A percentile compares a stretch with the other conserved stretches of the same genome.
These are phyloP conservation scores for Diaporthe capsici DNA, from an alignment of 2,329 filamentous ascomycete genomes.

Conservation along the genomic window DNA sequence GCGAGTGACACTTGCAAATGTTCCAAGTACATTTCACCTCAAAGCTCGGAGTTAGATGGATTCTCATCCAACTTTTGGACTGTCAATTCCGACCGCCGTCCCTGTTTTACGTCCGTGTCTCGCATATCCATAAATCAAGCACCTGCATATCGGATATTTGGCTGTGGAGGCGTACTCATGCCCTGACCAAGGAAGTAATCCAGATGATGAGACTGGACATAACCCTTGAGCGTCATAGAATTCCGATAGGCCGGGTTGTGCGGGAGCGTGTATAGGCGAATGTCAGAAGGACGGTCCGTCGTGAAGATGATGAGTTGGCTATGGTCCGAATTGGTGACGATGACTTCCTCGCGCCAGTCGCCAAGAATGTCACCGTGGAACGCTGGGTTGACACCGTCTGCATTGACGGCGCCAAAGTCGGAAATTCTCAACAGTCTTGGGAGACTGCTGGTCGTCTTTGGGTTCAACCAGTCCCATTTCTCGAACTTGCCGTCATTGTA, in stretches of 20 bases:
- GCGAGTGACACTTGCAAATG: not conserved
- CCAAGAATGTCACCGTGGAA: conserved; percentile 3
- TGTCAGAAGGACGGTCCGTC: not conserved
- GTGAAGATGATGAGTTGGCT: not conserved
- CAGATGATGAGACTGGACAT: conserved; percentile 12
- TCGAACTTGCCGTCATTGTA: conserved; percentile 16
- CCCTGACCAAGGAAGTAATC: not conserved
- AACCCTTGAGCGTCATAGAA: conserved; percentile 15
- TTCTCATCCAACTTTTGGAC: not conserved
- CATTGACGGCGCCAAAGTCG: not conserved
- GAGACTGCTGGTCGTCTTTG: not conserved
- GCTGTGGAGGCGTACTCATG: not conserved
- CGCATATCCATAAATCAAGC: not conserved
- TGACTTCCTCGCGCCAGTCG: conserved; percentile 6
- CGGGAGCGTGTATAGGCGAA: not conserved
- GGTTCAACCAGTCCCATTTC: conserved; percentile 14
- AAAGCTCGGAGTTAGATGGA: not conserved
- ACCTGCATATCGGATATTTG: not conserved
- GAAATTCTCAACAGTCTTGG: not conserved
- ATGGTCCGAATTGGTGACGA: not conserved
- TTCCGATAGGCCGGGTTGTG: not conserved
- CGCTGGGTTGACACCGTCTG: not conserved
- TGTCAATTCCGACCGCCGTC: no score
- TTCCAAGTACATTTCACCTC: no score
- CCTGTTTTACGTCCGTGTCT: no score